Base-by-base conservation (phyloP, 2,329 filamentous ascomycete genomes). In the Metarhizium humberi region DNA sequence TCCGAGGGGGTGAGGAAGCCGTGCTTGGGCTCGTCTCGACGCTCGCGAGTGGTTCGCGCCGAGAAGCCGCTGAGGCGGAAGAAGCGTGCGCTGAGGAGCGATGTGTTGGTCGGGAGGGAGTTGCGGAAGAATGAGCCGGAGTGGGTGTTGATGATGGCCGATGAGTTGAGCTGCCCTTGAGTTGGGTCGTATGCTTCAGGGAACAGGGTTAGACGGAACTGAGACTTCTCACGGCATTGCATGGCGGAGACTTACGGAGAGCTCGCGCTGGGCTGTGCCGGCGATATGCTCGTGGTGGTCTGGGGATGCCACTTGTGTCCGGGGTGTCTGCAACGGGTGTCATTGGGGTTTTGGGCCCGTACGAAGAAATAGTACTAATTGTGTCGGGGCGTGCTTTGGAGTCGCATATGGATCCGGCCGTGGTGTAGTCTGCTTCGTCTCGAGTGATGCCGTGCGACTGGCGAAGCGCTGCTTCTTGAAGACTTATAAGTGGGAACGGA, bases 401-500 rank as follows among this genome's bases (percentile, higher is more conserved):
- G 3, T 61, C 63, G 55, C 71, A 71, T 0, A 62, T 64, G 1
- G 58, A 56, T 2, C 59, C 63, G 3, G 60, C 56, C 38, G 70
- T 65, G 1, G 67, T 72, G 50, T 72, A 69, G 40, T 73, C 71
- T 53, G 72, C 70, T 50, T 72, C 67, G 6, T 70, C 70, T 14
- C 67, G 57, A 18, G 67, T 63, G 45, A 67, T 57, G 20, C 69
- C 66, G 29, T 65, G 61, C 7, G 63, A 63, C 49, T 72, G 71
- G 18, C 68, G 32, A 57, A 63, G 64, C 2, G 70, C 69, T 14
- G 71, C 71, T 40, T 72, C 70, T 1, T 67, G 65, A 16, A 73
- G 60, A 53, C 70, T 71, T 50, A 73, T 67, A 13, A 73, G 63
- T 10, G 66, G 64, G 40, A 73, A 73, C 1, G 65, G 69, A 2